Conservation (phyloP, 2,329 filamentous ascomycete genomes). For the Apiospora saccharicola region DNA sequence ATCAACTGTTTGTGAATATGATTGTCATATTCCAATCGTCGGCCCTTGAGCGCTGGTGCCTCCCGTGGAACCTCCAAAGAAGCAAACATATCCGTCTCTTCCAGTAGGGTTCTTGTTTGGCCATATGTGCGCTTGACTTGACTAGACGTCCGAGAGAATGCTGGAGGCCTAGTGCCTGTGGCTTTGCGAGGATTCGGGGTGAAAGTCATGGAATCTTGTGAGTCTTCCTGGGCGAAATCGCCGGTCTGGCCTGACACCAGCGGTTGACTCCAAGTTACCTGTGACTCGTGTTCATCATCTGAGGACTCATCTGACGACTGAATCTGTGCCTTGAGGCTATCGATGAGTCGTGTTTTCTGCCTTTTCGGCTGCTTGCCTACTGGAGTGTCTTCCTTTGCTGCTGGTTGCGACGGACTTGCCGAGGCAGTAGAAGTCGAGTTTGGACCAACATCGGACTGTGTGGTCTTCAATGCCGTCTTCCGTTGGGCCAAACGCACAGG, state of each 20-base stretch:
- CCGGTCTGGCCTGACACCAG: constrained; percentile 33
- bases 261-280: constrained; percentile 32
- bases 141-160: constrained; percentile 40
- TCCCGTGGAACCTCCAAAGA: constrained; percentile 38
- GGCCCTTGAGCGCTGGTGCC: constrained; percentile 37
- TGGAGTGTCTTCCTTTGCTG: constrained; percentile 19
- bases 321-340: constrained; percentile 40
- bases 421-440: constrained; percentile 22
- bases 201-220: constrained; percentile 36
- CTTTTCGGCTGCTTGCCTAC: constrained; percentile 31
- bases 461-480: constrained; percentile 20
- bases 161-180: constrained; percentile 28
- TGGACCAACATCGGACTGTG: constrained; percentile 25
- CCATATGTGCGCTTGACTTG: constrained; percentile 44
- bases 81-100: constrained; percentile 40
- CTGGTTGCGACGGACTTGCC: constrained; percentile 22
- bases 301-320: constrained; percentile 31
- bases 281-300: constrained; percentile 30
- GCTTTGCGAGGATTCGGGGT: constrained; percentile 32
- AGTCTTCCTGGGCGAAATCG: constrained; percentile 34
- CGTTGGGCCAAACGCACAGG: constrained; percentile 39
- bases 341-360: constrained; percentile 40
- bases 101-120: constrained; percentile 40
- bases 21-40: constrained; percentile 40
- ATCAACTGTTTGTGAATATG: constrained; percentile 37